These are phyloP conservation scores for Phaeomoniella chlamydospora DNA, from an alignment of 2,329 filamentous ascomycete genomes.

Conservation along the genomic window DNA sequence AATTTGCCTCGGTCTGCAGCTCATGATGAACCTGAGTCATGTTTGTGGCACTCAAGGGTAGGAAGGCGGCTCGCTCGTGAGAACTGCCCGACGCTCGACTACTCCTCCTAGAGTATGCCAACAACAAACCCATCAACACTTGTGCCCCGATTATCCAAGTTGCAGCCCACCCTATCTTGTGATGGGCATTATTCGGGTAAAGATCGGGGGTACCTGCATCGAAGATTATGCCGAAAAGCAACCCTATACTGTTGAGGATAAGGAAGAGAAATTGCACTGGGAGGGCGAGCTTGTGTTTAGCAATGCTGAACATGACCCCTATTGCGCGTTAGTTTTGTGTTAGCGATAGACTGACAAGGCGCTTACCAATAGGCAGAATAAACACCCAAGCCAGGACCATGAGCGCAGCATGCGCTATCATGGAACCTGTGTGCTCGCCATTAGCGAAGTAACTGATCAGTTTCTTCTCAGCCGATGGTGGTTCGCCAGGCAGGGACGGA, in stretches of 20 bases:
- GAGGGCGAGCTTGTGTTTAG: constrained; percentile 60
- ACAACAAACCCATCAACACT: constrained; percentile 51
- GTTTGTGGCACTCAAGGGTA: constrained; percentile 44
- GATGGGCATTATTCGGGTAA: constrained; percentile 77
- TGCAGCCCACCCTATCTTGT: constrained; percentile 73
- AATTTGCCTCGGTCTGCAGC: constrained; percentile 20
- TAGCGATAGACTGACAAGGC: not conserved
- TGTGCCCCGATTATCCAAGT: constrained; percentile 61
- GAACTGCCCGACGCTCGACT: constrained; percentile 17
- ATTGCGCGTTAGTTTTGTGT: constrained; percentile 6
- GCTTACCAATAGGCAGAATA: constrained; percentile 55
- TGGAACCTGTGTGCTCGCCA: constrained; percentile 24
- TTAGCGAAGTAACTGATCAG: constrained; percentile 28
- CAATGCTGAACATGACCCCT: constrained; percentile 80
- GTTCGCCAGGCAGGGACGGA: not conserved
- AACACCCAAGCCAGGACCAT: constrained; percentile 63
- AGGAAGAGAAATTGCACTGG: constrained; percentile 55
- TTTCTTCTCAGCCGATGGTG: not conserved
- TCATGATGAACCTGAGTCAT: constrained; percentile 37
- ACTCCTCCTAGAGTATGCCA: constrained; percentile 38
- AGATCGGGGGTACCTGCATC: constrained; percentile 71
- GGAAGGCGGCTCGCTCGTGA: constrained; percentile 43
- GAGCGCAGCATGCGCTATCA: constrained; percentile 55
- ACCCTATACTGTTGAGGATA: constrained; percentile 45
- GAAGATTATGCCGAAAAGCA: constrained; percentile 56